Evolutionary conservation across 2,329 filamentous ascomycete species (phyloP), one percentile per base, ranked within the genome.

Genomic region (Teratosphaeria nubilosa): DNA sequence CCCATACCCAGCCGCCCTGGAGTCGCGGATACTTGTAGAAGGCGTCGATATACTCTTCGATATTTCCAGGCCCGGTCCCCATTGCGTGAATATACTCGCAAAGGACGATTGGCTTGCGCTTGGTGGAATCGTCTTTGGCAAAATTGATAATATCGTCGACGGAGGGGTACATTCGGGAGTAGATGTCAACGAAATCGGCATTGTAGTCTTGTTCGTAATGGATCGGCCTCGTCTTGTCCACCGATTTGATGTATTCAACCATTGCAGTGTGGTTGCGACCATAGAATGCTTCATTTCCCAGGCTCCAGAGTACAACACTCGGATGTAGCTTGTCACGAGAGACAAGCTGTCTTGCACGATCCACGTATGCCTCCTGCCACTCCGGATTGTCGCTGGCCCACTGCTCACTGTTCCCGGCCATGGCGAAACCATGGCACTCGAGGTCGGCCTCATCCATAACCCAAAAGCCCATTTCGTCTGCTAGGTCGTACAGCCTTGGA

Each of bases 221-320:
- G 0, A 88, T 75, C 0, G 81, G 77, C 5, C 86, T 75, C 0
- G 77, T 78, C 0, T 80, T 76, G 62, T 88, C 86, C n/a, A 77
- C 73, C 1, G 72, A 59, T 60, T 82, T 85, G 54, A 80, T 78
- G 67, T 80, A 85, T 3, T 84, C 73, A 63, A 85, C 84, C 86
- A 90, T 90, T 34, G 81, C 82, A 52, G 76, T 77, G 65, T 86
- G 84, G 66, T 90, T 89, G 9, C 76, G 74, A 0, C 86, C 86
- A 65, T 87, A 88, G 67, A 87, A 89, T 0, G 86, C 81, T 67
- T 90, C 86, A 65, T 90, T 90, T 0, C 86, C 87, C 0, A 90
- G 75, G 53, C 83, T 86, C 87, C 87, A 90, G 50, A 88, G 81
- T 54, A 90, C 83, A 54, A 90, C 77, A n/a, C 79, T 85, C 0